Evolutionary conservation across 129 eudicot species (phyloP).

Genomic region (Heracleum sosnowskyi): DNA sequence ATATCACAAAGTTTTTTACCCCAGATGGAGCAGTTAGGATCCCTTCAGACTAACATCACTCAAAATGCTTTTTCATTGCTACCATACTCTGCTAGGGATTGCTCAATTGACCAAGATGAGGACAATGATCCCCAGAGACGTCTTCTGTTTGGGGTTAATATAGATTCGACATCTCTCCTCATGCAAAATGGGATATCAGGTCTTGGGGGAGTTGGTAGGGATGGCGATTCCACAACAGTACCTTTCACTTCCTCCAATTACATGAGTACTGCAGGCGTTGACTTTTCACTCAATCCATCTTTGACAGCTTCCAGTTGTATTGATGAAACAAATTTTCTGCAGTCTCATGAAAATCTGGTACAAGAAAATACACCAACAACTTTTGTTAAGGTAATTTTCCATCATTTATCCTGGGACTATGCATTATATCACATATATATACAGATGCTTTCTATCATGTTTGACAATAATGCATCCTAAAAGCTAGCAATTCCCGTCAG

Average conservation of each 20-base stretch:
- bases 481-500: constrained; percentile 21
- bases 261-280: constrained; percentile 33
- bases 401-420: neutral
- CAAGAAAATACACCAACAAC: constrained; percentile 54
- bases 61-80: constrained; percentile 49
- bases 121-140: constrained; percentile 43
- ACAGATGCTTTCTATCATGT: neutral
- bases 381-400: constrained; percentile 63
- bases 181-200: constrained; percentile 52
- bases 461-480: constrained; percentile 4
- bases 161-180: constrained; percentile 43
- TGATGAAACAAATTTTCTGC: constrained; percentile 66
- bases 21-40: constrained; percentile 50
- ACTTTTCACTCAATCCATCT: constrained; percentile 46
- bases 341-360: constrained; percentile 59
- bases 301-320: constrained; percentile 70
- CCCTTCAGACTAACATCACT: constrained; percentile 33
- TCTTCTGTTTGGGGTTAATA: constrained; percentile 58
- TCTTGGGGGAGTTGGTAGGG: constrained; percentile 33
- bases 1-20: constrained; percentile 39
- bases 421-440: neutral
- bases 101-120: constrained; percentile 41
- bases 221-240: constrained; percentile 32
- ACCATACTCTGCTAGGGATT: constrained; percentile 72
- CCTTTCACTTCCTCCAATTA: constrained; percentile 41